Base-by-base conservation (phyloP, 2,329 filamentous ascomycete species). In the Aspergillus uvarum region DNA sequence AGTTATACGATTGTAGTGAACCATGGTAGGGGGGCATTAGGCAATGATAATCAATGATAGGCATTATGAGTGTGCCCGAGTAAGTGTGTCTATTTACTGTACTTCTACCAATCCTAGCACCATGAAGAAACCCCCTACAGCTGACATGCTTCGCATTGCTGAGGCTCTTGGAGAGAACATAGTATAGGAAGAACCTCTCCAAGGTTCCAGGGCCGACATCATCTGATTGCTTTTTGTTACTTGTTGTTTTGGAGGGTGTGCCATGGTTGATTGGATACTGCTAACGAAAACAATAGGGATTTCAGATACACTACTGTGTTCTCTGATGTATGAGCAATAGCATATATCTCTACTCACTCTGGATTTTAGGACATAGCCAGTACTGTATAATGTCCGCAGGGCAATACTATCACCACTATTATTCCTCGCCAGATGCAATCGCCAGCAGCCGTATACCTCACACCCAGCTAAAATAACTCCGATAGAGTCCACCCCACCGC, bases 161-260 rank as follows among this genome's bases (percentile, higher is more conserved):
- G 62, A 60, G 58, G 62, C 62, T 38, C 62, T 60, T 64, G 53
- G 60, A 63, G 60, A 64, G 60, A 35, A 59, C 26, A 48, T 49
- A 54, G 54, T 26, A 58, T 51, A 59, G 58, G 62, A 63, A 64
- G 60, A 58, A 54, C 57, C 26, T 63, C 60, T 64, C 56, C 59
- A 61, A 55, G 56, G 42, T 51, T 44, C 44, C 49, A 38, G 62
- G 61, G 63, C 61, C 63, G 60, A 64, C 63, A 63, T 64, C 63
- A 53, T 54, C 63, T 61, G 60, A 64, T 38, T 48, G 31, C 24
- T n/a, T 32, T 14, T 47, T 21, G 32, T 38, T 10, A 5, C 11
- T 49, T 42, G 7, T 47, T 35, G 54, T 29, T 4, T 22, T 38
- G 5, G 32, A 35, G 11, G 4, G 4, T 32, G 7, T 35, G 22